Percentiles rank a stretch among this genome's conserved stretches.
Evolutionary conservation across 495 filamentous ascomycete genomes (phyloP).

Genomic region (Podospora appendiculata): DNA sequence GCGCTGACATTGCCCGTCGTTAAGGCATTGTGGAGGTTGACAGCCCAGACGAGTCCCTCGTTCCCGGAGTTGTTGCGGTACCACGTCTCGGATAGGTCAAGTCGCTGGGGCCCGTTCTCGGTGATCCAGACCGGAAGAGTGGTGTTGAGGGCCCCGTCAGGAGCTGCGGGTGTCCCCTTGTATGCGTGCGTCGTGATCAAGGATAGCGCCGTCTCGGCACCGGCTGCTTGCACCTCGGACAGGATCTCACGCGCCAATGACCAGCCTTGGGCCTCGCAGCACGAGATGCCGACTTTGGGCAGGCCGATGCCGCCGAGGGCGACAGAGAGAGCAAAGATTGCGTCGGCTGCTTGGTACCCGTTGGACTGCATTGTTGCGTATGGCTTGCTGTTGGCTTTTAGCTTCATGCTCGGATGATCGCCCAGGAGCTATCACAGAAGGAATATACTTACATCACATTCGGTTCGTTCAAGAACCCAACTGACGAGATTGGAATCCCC

Average conservation of each 20-base stretch:
- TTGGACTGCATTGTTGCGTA: slow-evolving; percentile 43
- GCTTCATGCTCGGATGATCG: too few species aligned
- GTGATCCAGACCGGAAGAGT: slow-evolving; percentile 14
- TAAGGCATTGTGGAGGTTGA: slow-evolving; percentile 39
- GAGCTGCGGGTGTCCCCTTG: slow-evolving; percentile 28
- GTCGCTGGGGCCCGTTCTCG: slow-evolving; percentile 14
- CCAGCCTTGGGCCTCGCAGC: slow-evolving; percentile 48
- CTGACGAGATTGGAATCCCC: slow-evolving; percentile 39
- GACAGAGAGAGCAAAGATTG: slow-evolving; percentile 32
- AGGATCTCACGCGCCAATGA: slow-evolving; percentile 30
- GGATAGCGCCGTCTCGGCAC: slow-evolving; percentile 28
- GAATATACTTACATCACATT: slow-evolving; percentile 28
- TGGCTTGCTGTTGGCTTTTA: slow-evolving; percentile 12
- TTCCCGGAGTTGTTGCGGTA: slow-evolving; percentile 25
- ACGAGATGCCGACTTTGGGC: slow-evolving; percentile 31
- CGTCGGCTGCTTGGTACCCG: slow-evolving; percentile 41
- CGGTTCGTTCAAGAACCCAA: slow-evolving; percentile 55
- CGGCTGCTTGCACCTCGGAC: slow-evolving; percentile 31
- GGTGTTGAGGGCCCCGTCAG: slow-evolving; percentile 11
- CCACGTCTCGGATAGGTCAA: slow-evolving; percentile 35
- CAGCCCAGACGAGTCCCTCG: slow-evolving; percentile 49
- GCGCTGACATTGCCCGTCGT: slow-evolving; percentile 37
- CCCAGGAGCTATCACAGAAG: neutral
- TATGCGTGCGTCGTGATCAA: slow-evolving; percentile 46
- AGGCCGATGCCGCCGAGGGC: slow-evolving; percentile 32